Evolutionary conservation across 306 rosid genomes (phyloP).

Genomic region (Cicer chorassanicum): DNA sequence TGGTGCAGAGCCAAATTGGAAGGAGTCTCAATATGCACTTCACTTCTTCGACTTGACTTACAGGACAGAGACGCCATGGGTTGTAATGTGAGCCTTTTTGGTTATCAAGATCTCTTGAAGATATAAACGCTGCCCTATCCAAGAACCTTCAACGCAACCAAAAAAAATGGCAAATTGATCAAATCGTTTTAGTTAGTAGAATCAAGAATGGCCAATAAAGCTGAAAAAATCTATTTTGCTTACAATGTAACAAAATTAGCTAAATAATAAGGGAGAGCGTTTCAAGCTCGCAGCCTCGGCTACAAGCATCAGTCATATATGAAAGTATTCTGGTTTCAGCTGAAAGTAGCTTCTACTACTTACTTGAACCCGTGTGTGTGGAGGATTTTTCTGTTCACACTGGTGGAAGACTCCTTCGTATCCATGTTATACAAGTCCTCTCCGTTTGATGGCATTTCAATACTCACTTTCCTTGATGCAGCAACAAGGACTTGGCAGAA

Average conservation of each 20-base stretch:
- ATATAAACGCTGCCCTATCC: constrained; percentile 86
- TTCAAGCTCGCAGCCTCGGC: not conserved
- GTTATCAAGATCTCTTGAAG: constrained; percentile 76
- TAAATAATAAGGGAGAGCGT: constrained; percentile 1
- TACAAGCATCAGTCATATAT: not conserved
- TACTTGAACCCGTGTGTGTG: constrained; percentile 97
- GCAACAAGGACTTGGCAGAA: constrained; percentile 84
- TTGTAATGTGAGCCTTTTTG: constrained; percentile 49
- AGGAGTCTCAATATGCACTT: constrained; percentile 93
- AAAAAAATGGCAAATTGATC: constrained; percentile 22
- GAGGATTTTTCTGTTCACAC: constrained; percentile 71
- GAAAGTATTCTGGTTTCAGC: constrained; percentile 2
- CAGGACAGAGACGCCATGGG: constrained; percentile 85
- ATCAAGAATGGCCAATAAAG: constrained; percentile 23
- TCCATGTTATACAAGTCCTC: constrained; percentile 56
- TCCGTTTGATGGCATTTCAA: constrained; percentile 63
- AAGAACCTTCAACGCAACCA: constrained; percentile 67
- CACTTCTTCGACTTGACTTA: constrained; percentile 95
- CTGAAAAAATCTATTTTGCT: not conserved
- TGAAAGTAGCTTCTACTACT: constrained; percentile 44
- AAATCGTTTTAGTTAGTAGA: constrained; percentile 3
- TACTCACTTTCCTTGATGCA: constrained; percentile 70
- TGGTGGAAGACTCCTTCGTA: constrained; percentile 54
- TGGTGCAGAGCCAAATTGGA: constrained; percentile 99
- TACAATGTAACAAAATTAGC: not conserved